Evolutionary conservation across 208 protist genomes (phyloP), one percentile per base, ranked within the genome.

Genomic region (Crithidia sp.): DNA sequence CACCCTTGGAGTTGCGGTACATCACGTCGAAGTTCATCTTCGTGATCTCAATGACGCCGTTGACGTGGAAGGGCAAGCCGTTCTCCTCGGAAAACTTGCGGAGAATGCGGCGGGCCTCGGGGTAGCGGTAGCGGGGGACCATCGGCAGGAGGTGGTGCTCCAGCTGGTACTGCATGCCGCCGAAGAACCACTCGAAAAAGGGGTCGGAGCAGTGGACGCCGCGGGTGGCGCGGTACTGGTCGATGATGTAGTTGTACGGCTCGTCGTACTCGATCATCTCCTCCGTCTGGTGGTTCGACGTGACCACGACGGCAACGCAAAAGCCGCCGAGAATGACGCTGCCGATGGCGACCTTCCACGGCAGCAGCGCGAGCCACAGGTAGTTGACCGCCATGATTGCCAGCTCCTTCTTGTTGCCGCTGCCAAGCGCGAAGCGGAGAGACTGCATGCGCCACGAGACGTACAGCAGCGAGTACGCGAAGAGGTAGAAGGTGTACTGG

Each of bases 151-250:
- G 79, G 75, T 94, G 89, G 78, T 94, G 89, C 81, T 94, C 89
- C 36, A 94, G 81, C 78, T 94, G 89, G 78, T 92, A 94, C 74
- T 92, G 89, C 89, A 94, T 94, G 67, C 87, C 89, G 39, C 89
- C 86, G 56, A 94, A 94, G 67, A 94, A 92, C 77, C 81, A 92
- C 75, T 94, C 87, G 60, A 88, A 91, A 66, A 94, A 91, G 17
- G 81, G 82, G 63, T 92, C 77, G 56, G 82, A 36, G 76, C 89
- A 94, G 44, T 86, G 81, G 17, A 94, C 83, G 43, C 89, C 89
- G 52, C 90, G 83, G 17, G 86, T 92, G 60, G 87, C 77, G 71
- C 82, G 86, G 71, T 89, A 91, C 72, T 94, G 89, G 70, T 92
- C 86, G 6, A 85, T 78, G 74, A 94, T 83, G 83, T 83, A 92